Base-by-base conservation (phyloP, 139 green algal species). In the Astrephomene gubernaculifera region DNA sequence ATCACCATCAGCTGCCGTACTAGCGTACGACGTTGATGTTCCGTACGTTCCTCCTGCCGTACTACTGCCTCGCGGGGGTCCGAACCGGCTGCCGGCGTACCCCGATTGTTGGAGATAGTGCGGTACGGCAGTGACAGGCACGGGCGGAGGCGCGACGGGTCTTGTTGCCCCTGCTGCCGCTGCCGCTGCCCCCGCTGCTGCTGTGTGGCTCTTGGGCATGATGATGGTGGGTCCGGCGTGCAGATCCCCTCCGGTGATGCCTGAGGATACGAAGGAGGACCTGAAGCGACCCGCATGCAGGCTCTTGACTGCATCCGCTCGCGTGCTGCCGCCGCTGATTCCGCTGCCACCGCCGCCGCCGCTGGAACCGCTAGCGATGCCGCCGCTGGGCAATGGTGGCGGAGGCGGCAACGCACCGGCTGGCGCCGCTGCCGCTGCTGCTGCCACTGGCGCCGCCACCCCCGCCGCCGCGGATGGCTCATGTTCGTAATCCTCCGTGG, bases 251-350 rank as follows among this genome's bases (percentile, higher is more conserved):
- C 88, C 90, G 1, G 89, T 88, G 0, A 81, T 91, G 3, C 94
- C 94, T 0, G 92, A 96, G 0, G 93, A 93, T 14, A 97, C 92
- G 87, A 97, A 97, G 1, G 73, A 78, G 17, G 61, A 89, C 49
- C 86, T 87, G 87, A 95, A 93, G 0, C 78, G 85, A 22, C 81
- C 86, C 24, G 60, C 64, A 22, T 92, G 86, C 38, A 88, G 85
- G 19, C 73, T 52, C 63, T 89, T 81, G 33, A 94, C 69, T n/a
- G 86, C 72, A 4, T 87, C 73, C 29, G 83, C 68, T 1, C 84
- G 84, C 21, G 70, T 79, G 49, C 1, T 44, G 54, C 21, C 63
- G 68, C 43, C 38, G 81, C 25, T 8, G 44, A 7, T 6, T 45
- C 35, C 67, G 45, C 65, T 44, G 29, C 38, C 33, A 45, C 45